Base-by-base conservation (phyloP, 2,329 filamentous ascomycete genomes). In the Sclerotinia minor region DNA sequence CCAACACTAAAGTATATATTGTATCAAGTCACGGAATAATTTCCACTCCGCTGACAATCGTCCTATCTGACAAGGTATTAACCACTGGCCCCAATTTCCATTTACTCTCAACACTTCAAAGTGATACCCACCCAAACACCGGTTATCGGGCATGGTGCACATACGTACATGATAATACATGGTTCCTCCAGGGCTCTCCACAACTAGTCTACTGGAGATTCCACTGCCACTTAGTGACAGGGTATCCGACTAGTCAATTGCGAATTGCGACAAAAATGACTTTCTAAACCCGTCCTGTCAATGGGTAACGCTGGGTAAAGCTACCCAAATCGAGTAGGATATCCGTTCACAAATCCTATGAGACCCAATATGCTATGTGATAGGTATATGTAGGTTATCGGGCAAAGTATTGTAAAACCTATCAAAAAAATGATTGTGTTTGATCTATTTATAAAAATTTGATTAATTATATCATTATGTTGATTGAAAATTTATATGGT, bases 91-190 rank as follows among this genome's bases (percentile, higher is more conserved):
- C n/a, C 35, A 67, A 67, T 52, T 53, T 61, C 55, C 19, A 67
- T 59, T 67, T 53, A 47, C 44, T 38, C 19, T 38, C 19, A 47
- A 49, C 13, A 61, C 47, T 61, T 49, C 3, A 38, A 50, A 32
- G n/a, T 35, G 35, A 50, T 52, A 38, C 64, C 64, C 64, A 66
- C 19, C 57, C 44, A 52, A 65, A 35, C 45, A 66, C 64, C 35
- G 65, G 47, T 67, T 67, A 67, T 61, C 65, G 65, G 55, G 64
- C 55, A 61, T 60, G 45, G 65, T 61, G 44, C 65, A 61, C 64
- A 50, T 61, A 67, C 55, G 47, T 61, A 66, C 64, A 66, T 65
- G 41, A 50, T 38, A 35, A 52, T 60, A 61, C 55, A 67, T 67
- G 65, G 65, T 53, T 61, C 65, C 55, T 52, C 29, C 38, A 47